A percentile compares a stretch with the other conserved stretches of the same genome.
Evolutionary conservation across 2,329 filamentous ascomycete species (phyloP).

Genomic region (Gliomastix tumulicola): DNA sequence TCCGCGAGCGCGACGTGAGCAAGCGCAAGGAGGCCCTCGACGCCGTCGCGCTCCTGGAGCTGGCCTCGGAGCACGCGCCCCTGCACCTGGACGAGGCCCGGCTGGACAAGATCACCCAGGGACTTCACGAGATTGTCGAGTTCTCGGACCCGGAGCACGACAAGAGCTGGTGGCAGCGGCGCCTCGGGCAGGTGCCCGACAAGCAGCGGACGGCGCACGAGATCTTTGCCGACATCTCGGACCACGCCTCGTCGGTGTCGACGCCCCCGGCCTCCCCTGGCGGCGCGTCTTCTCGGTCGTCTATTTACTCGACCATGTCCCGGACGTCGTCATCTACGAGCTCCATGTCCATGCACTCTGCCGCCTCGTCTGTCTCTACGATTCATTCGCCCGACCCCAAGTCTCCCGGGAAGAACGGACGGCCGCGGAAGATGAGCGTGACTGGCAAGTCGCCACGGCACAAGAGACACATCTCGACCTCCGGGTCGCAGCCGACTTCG

Average conservation of each 20-base stretch:
- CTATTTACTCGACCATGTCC: slow-evolving; percentile 15
- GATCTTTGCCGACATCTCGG: slow-evolving; percentile 18
- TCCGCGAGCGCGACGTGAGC: slow-evolving; percentile 14
- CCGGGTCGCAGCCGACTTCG: slow-evolving; percentile 6
- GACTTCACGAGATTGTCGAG: slow-evolving; percentile 14
- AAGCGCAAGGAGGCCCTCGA: slow-evolving; percentile 16
- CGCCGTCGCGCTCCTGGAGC: slow-evolving; percentile 14
- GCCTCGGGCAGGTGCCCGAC: slow-evolving; percentile 12
- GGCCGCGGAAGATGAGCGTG: slow-evolving; percentile 19
- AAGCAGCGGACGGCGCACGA: slow-evolving; percentile 15
- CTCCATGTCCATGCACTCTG: slow-evolving; percentile 10
- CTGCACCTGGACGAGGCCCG: slow-evolving; percentile 15
- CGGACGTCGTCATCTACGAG: slow-evolving; percentile 17
- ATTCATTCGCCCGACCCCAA: neutral
- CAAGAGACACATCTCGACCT: slow-evolving; percentile 12
- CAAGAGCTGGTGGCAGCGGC: slow-evolving; percentile 19
- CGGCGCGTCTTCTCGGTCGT: slow-evolving; percentile 7
- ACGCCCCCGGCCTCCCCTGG: neutral
- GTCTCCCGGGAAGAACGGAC: slow-evolving; percentile 13
- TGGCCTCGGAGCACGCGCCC: slow-evolving; percentile 15
- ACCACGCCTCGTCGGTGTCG: slow-evolving; percentile 5
- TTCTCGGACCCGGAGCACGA: slow-evolving; percentile 13
- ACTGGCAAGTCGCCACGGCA: slow-evolving; percentile 14
- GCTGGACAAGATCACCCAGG: slow-evolving; percentile 14
- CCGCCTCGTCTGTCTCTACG: slow-evolving; percentile 15